phyloP scores from a whole-genome alignment of 169 alveolate species.

The Plasmodium blacklocki region DNA sequence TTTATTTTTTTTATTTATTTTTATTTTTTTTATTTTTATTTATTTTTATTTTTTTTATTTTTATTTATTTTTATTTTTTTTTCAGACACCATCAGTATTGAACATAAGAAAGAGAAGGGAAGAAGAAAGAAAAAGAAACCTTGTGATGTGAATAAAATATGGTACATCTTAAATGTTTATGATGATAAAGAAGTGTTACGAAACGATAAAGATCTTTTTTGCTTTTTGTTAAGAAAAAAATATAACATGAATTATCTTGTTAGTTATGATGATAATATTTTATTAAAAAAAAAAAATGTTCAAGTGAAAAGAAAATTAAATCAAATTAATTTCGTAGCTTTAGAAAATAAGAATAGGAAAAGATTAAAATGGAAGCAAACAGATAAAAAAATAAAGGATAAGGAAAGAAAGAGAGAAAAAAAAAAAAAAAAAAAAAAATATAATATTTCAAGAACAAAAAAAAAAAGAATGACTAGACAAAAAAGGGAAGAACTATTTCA shows the following conservation, averaged over 20 bases:
- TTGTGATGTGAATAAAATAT: neutral
- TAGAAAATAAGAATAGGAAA: constrained; percentile 1
- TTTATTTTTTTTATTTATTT: too few species aligned
- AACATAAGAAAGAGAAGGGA: neutral
- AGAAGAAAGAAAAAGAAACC: neutral
- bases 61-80: neutral
- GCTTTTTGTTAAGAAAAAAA: constrained; percentile 18
- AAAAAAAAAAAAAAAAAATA: neutral
- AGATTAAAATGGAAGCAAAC: neutral
- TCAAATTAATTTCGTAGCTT: neutral
- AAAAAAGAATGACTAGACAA: neutral
- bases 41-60: neutral
- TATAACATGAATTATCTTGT: neutral
- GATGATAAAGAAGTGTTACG: constrained; percentile 10
- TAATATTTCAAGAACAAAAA: neutral
- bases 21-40: neutral
- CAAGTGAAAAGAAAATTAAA: neutral
- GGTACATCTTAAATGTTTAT: constrained; percentile 30
- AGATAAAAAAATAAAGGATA: neutral
- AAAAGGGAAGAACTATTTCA: neutral
- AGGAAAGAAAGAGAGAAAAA: neutral
- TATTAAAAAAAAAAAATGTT: constrained; percentile 6
- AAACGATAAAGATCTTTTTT: constrained; percentile 22
- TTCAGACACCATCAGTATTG: constrained; percentile 9
- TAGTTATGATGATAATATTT: constrained; percentile 52